These are phyloP conservation scores for Bipolaris victoriae DNA, from an alignment of 2,329 filamentous ascomycete species.

Conservation along the genomic window DNA sequence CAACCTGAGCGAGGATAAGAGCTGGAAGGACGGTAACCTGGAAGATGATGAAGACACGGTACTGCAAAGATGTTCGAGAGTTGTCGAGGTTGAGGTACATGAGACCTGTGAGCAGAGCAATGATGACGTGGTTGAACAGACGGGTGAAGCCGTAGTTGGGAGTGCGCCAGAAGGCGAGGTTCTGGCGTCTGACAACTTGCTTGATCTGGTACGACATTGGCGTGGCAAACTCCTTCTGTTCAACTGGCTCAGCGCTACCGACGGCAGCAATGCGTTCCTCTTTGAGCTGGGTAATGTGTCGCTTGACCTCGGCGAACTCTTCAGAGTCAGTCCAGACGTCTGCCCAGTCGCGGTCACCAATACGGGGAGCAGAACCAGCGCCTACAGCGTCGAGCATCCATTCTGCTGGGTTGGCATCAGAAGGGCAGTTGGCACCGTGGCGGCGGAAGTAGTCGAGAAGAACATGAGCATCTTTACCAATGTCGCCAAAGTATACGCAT, in stretches of 20 bases:
- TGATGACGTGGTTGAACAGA: conserved; percentile 81
- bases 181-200: conserved; percentile 73
- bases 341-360: conserved; percentile 78
- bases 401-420: conserved; percentile 65
- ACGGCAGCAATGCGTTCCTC: conserved; percentile 60
- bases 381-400: conserved; percentile 88
- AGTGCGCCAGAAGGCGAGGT: conserved; percentile 81
- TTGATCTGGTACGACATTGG: conserved; percentile 80
- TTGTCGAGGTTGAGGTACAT: conserved; percentile 80
- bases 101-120: conserved; percentile 78
- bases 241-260: conserved; percentile 50
- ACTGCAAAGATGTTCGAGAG: conserved; percentile 77
- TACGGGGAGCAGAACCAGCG: conserved; percentile 72
- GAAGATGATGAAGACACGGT: conserved; percentile 89
- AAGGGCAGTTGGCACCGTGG: conserved; percentile 64
- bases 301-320: conserved; percentile 71
- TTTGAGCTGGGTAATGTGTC: conserved; percentile 71
- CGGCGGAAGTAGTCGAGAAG: conserved; percentile 65
- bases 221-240: conserved; percentile 81
- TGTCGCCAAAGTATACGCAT: conserved; percentile 85
- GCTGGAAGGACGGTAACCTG: conserved; percentile 84
- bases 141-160: conserved; percentile 90
- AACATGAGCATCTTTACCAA: conserved; percentile 74
- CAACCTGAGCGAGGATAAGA: conserved; percentile 81
- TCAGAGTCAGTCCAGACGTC: conserved; percentile 78